Percentiles rank a stretch among this genome's conserved stretches.
phyloP scores from a whole-genome alignment of 1,284 basidiomycete genomes.

The Ceratobasidium sp. region DNA sequence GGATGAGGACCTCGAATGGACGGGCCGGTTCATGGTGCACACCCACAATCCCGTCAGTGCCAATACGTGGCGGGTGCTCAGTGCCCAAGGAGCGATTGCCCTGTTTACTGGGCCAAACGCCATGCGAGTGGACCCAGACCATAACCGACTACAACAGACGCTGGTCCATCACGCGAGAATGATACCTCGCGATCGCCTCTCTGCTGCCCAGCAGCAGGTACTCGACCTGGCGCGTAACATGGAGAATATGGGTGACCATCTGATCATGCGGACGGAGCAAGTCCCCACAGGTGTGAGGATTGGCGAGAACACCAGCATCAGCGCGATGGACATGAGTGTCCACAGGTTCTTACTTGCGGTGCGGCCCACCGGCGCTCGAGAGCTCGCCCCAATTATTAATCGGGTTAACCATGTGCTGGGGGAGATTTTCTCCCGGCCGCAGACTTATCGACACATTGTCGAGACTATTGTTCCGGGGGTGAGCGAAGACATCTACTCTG shows the following conservation, averaged over 20 bases:
- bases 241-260: not conserved
- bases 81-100: not conserved
- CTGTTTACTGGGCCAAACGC: not conserved
- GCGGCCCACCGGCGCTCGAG: not conserved
- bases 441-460: not conserved
- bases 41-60: not conserved
- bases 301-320: not conserved
- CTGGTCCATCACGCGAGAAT: not conserved
- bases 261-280: not conserved
- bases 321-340: not conserved
- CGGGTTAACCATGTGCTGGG: not conserved
- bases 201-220: not conserved
- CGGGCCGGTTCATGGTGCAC: not conserved
- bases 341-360: not conserved
- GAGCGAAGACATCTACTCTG: not conserved
- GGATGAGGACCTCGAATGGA: not conserved
- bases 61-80: not conserved
- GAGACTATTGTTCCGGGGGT: not conserved
- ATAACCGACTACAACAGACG: not conserved
- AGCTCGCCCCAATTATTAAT: not conserved
- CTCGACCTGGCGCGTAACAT: not conserved
- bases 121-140: not conserved
- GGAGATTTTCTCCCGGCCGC: conserved; percentile 1
- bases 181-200: not conserved
- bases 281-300: not conserved